Evolutionary conservation across 2,329 filamentous ascomycete genomes (phyloP).

Genomic region (Ceratocystis ficicola): DNA sequence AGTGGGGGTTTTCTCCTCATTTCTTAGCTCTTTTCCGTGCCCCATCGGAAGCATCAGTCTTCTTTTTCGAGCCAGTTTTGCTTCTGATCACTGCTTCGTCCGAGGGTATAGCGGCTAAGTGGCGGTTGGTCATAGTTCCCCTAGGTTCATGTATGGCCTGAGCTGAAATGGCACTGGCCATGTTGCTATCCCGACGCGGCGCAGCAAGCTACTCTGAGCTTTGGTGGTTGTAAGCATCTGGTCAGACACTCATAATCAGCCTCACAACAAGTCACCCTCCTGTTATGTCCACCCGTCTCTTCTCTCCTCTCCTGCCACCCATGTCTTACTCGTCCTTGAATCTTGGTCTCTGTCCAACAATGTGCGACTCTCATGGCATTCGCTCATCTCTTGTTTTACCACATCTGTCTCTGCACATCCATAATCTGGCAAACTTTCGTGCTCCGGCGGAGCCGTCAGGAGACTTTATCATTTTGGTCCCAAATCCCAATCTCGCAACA

Average conservation of each 20-base stretch:
- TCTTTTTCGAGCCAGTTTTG: constrained; percentile 1
- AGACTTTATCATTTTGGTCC: not conserved
- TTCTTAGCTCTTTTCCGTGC: not conserved
- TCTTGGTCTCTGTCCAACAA: not conserved
- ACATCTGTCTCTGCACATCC: not conserved
- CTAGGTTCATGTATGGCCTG: not conserved
- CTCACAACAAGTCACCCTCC: not conserved
- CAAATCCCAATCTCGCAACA: constrained; percentile 3
- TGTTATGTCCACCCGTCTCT: not conserved
- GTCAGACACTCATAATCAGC: not conserved
- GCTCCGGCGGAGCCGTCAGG: not conserved
- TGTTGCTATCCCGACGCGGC: too few relatives aligned
- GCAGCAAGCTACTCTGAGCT: not conserved
- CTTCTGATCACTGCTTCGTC: constrained; percentile 7
- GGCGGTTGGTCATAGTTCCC: not conserved
- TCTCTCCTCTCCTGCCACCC: not conserved
- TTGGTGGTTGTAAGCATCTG: not conserved
- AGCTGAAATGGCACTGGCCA: constrained; percentile 1
- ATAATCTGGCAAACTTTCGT: not conserved
- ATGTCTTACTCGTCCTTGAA: not conserved
- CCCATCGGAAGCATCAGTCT: not conserved
- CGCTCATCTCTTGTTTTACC: not conserved
- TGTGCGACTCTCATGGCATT: not conserved
- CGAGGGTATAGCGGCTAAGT: constrained; percentile 10
- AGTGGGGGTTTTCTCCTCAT: not conserved